Conservation (phyloP, 352 stramenopile species). For the Globisporangium viniferum region DNA sequence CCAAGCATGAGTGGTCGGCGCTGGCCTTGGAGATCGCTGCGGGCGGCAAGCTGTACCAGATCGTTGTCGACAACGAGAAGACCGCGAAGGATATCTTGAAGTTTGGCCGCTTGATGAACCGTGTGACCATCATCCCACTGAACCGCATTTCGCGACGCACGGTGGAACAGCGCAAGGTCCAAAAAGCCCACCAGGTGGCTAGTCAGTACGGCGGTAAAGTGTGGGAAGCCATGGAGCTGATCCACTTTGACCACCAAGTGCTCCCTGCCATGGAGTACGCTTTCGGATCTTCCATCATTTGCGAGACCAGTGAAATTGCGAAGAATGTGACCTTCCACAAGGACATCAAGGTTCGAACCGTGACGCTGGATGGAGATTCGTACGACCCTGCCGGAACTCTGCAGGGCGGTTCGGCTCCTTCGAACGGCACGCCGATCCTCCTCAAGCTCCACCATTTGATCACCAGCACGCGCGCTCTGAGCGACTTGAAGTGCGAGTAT, state of each 20-base stretch:
- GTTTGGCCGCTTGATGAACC: constrained; percentile 93
- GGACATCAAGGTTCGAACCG: constrained; percentile 94
- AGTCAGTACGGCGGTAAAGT: constrained; percentile 88
- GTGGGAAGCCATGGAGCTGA: constrained; percentile 93
- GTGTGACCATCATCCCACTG: constrained; percentile 98
- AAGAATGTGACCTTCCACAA: constrained; percentile 86
- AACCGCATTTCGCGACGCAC: constrained; percentile 94
- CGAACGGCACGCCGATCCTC: constrained; percentile 68
- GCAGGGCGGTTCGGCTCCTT: constrained; percentile 85
- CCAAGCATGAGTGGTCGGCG: constrained; percentile 91
- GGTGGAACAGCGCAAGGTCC: constrained; percentile 70
- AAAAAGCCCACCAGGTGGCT: constrained; percentile 83
- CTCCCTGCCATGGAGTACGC: constrained; percentile 96
- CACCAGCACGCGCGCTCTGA: constrained; percentile 60
- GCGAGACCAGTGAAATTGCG: constrained; percentile 91
- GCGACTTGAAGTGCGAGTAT: constrained; percentile 66
- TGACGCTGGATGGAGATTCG: constrained; percentile 98
- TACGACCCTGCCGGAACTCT: constrained; percentile 98
- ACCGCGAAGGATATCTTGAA: constrained; percentile 98
- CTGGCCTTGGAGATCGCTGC: constrained; percentile 98
- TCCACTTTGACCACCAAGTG: constrained; percentile 96
- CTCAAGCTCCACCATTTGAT: constrained; percentile 82
- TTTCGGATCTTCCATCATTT: constrained; percentile 98
- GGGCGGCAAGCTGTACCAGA: constrained; percentile 97
- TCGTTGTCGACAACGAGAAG: constrained; percentile 98